Conservation (phyloP, 768 basidiomycete genomes). For the Collybia mongolica region DNA sequence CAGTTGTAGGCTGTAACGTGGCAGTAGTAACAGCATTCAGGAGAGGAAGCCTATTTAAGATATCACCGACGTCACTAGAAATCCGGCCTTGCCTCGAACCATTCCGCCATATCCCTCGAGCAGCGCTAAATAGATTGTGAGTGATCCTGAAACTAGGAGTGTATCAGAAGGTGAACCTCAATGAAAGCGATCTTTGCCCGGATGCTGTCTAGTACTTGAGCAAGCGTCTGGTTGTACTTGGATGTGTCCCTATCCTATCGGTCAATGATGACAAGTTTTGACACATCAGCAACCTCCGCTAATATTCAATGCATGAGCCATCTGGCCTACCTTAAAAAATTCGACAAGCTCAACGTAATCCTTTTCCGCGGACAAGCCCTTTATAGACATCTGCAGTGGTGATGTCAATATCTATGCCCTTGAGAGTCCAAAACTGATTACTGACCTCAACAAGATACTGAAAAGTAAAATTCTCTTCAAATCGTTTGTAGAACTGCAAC, state of each 20-base stretch:
- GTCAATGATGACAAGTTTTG: slow-evolving; percentile 13
- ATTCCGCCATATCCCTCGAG: slow-evolving; percentile 50
- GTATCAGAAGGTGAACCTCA: slow-evolving; percentile 38
- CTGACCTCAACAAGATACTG: slow-evolving; percentile 51
- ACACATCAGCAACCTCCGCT: background rate
- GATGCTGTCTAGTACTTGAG: slow-evolving; percentile 70
- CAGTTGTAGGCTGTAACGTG: no score
- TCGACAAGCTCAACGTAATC: slow-evolving; percentile 63
- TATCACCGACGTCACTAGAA: slow-evolving; percentile 6
- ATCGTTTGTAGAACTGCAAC: slow-evolving; percentile 59
- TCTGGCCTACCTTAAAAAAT: slow-evolving; percentile 74
- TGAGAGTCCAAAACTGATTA: slow-evolving; percentile 21
- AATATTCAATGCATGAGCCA: no score
- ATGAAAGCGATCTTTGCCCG: slow-evolving; percentile 60
- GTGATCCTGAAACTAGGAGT: background rate
- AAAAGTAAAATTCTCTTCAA: slow-evolving; percentile 67
- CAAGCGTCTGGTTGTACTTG: slow-evolving; percentile 62
- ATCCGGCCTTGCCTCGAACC: slow-evolving; percentile 39
- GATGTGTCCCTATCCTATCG: slow-evolving; percentile 63
- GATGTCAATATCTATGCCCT: slow-evolving; percentile 10
- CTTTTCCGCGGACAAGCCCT: slow-evolving; percentile 52
- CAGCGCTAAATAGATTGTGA: slow-evolving; percentile 43
- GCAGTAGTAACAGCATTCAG: no score
- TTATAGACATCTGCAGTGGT: slow-evolving; percentile 14
- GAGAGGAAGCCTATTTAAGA: no score